A percentile compares a stretch with the other conserved stretches of the same genome.
These are phyloP conservation scores for Eucalyptus albens DNA, from an alignment of 345 rosid species.

Conservation along the genomic window DNA sequence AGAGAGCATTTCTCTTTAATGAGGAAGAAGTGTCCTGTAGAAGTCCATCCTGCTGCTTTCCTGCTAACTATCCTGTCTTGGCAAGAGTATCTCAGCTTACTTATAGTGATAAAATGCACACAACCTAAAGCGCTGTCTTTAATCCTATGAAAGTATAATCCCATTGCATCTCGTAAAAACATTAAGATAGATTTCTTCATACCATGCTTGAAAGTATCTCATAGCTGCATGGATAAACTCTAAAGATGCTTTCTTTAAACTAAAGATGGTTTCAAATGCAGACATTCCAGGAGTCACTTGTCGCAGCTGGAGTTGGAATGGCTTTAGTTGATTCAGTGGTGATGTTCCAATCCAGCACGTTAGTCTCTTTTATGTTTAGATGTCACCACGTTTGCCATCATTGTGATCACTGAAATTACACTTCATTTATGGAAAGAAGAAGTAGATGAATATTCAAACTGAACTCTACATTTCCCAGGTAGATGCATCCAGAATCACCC, in stretches of 20 bases:
- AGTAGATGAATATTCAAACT: neutral
- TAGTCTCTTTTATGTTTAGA: constrained; percentile 18
- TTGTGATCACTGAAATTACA: neutral
- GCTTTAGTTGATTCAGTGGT: constrained; percentile 95
- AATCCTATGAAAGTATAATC: neutral
- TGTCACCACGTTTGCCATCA: neutral
- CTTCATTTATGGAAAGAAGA: neutral
- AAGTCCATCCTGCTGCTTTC: neutral
- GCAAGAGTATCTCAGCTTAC: neutral
- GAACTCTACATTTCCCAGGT: constrained; percentile 26
- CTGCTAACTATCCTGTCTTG: neutral
- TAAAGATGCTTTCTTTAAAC: neutral
- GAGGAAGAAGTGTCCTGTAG: neutral
- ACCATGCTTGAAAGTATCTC: neutral
- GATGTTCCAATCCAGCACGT: constrained; percentile 52
- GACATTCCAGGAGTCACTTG: constrained; percentile 87
- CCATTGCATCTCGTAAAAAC: neutral
- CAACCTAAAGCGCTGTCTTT: neutral
- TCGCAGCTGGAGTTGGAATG: constrained; percentile 94
- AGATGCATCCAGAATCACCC: constrained; percentile 41
- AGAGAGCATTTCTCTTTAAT: neutral
- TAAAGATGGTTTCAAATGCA: constrained; percentile 9
- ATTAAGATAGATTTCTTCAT: neutral
- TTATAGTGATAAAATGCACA: neutral
- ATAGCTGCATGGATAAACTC: neutral